A percentile compares a stretch with the other conserved stretches of the same genome.
phyloP scores from a whole-genome alignment of 2,329 filamentous ascomycete genomes.

The Phialophora tarda region DNA sequence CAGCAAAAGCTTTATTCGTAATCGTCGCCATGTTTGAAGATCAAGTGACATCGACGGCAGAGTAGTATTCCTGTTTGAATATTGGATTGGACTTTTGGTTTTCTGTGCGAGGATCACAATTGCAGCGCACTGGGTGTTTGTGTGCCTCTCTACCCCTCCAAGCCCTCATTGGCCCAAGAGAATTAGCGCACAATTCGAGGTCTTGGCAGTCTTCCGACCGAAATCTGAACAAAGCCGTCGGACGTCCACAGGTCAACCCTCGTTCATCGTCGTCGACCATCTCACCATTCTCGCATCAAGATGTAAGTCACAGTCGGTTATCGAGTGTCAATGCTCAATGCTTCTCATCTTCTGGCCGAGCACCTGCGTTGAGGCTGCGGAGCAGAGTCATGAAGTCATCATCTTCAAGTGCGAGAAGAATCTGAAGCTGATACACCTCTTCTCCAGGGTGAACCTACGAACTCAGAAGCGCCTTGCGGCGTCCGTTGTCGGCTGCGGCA shows the following conservation, averaged over 20 bases:
- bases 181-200: not conserved
- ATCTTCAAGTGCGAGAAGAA: not conserved
- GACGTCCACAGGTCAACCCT: slow-evolving; percentile 3
- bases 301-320: slow-evolving; percentile 30
- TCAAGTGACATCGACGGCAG: not conserved
- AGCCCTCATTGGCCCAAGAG: not conserved
- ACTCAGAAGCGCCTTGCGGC: slow-evolving; percentile 99
- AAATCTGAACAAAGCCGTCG: not conserved
- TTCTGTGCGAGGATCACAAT: not conserved
- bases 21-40: slow-evolving; percentile 2
- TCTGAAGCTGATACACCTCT: slow-evolving; percentile 11
- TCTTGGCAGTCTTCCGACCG: not conserved
- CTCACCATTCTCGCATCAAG: slow-evolving; percentile 33
- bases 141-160: not conserved
- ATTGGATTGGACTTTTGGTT: not conserved
- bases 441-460: slow-evolving; percentile 82
- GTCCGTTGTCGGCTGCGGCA: slow-evolving; percentile 96
- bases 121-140: not conserved
- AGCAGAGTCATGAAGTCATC: not conserved
- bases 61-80: not conserved
- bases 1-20: slow-evolving; percentile 37
- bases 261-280: slow-evolving; percentile 19
- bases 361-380: not conserved
- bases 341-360: not conserved
- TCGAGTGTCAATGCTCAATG: not conserved